Conservation (phyloP, 2,329 filamentous ascomycete genomes). For the Colletotrichum salicis region DNA sequence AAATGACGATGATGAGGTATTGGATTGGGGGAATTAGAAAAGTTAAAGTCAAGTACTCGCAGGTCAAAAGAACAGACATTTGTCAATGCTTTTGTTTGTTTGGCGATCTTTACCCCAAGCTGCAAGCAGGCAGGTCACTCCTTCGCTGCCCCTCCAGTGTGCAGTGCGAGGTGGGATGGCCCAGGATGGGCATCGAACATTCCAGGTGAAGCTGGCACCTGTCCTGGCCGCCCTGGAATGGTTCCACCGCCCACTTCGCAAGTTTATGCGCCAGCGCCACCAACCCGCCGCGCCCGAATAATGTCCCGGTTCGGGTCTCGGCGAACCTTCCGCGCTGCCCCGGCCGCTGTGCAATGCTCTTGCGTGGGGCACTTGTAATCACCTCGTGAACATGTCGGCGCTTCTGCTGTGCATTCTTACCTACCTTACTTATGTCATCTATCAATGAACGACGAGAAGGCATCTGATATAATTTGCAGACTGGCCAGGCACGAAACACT, state of each 20-base stretch:
- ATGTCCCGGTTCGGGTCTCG: neutral
- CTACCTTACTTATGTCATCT: too few relatives aligned
- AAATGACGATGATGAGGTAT: neutral
- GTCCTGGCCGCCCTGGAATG: neutral
- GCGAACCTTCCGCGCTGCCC: conserved; percentile 27
- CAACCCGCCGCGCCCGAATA: neutral
- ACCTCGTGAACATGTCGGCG: conserved; percentile 11
- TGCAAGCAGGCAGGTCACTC: neutral
- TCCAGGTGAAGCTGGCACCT: conserved; percentile 33
- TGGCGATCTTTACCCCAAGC: conserved; percentile 18
- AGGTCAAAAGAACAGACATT: neutral
- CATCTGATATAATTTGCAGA: too few relatives aligned
- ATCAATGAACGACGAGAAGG: too few relatives aligned
- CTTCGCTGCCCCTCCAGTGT: neutral
- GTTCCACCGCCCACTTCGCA: neutral
- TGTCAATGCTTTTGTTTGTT: conserved; percentile 11
- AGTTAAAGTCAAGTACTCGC: neutral
- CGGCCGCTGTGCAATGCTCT: neutral
- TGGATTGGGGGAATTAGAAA: neutral
- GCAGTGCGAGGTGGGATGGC: conserved; percentile 1
- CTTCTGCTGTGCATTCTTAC: neutral
- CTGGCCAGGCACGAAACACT: too few relatives aligned
- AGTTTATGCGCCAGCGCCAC: neutral
- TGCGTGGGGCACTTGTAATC: conserved; percentile 12
- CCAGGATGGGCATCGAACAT: conserved; percentile 27